Evolutionary conservation across 2,329 filamentous ascomycete genomes (phyloP), one percentile per base, ranked within the genome.

Genomic region (Apiospora saccharicola): DNA sequence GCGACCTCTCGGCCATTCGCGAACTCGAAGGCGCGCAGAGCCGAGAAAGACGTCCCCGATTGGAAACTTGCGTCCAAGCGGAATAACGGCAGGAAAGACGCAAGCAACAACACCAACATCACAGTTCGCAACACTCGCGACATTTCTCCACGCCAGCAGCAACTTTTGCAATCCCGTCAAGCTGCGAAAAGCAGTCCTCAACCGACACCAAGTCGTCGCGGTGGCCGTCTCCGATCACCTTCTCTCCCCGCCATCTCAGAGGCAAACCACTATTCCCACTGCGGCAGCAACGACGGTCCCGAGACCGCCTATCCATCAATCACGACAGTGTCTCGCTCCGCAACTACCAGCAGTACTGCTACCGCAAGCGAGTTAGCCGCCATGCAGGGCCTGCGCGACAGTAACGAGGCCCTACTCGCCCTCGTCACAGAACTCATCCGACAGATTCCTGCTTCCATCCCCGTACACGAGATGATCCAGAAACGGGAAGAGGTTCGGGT

Each of bases 341-440:
- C 6, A 2, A 30, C 26, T 22, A 10, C 26, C 51, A 57, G 16
- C 7, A 30, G 5, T 10, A 61, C 6, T 8, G 6, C 7, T 24
- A 14, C 14, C 14, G 49, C 3, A 8, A 41, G 34, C 57, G 57
- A 64, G 19, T 22, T 34, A 12, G 57, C 12, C 4, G 22, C 34
- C 2, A 19, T 64, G 19, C 34, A 64, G n/a, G 57, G 8, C 4
- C 22, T 64, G 12, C 57, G 34, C 19, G 22, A 64, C 7, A 64
- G 57, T 19, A 64, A 64, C 57, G 57, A 64, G 34, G 57, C 57
- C 10, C 57, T 64, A 16, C 22, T 64, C 34, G 57, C 37, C 1
- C 57, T 64, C 10, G 57, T 41, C 57, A 64, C 57, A 10, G 57
- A 64, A 37, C 57, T 64, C 19, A 64, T 64, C 34, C 22, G 10